These are phyloP conservation scores for Gaeumannomyces tritici DNA, from an alignment of 2,329 filamentous ascomycete species.

Conservation along the genomic window DNA sequence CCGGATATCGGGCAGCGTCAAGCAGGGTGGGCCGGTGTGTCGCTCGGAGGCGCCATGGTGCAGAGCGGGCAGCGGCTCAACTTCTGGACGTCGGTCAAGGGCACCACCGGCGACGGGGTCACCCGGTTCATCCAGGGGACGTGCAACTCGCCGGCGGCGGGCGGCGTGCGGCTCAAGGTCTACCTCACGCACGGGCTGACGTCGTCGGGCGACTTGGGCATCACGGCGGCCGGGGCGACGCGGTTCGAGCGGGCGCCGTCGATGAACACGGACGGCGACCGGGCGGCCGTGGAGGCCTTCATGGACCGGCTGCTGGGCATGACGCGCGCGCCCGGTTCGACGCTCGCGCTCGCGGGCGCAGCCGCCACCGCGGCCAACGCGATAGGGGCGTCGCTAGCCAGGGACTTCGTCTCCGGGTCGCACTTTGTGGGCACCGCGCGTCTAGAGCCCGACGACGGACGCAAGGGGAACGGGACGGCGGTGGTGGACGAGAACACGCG, in stretches of 20 bases:
- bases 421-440: slow-evolving; percentile 43
- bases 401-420: slow-evolving; percentile 11
- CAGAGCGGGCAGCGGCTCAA: slow-evolving; percentile 36
- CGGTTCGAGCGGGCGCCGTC: slow-evolving; percentile 27
- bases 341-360: slow-evolving; percentile 11
- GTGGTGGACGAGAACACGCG: slow-evolving; percentile 55
- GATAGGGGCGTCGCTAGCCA: slow-evolving; percentile 8
- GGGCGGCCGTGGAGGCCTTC: slow-evolving; percentile 16
- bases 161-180: slow-evolving; percentile 34
- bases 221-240: slow-evolving; percentile 28
- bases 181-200: slow-evolving; percentile 41
- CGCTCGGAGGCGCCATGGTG: slow-evolving; percentile 43
- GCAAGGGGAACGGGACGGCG: slow-evolving; percentile 37
- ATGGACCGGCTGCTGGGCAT: slow-evolving; percentile 17
- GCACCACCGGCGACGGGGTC: slow-evolving; percentile 26
- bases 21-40: slow-evolving; percentile 44
- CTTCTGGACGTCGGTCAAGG: slow-evolving; percentile 33
- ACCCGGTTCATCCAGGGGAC: slow-evolving; percentile 33
- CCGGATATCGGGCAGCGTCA: slow-evolving; percentile 28
- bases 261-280: slow-evolving; percentile 22
- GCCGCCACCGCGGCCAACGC: slow-evolving; percentile 2
- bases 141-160: slow-evolving; percentile 29
- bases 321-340: slow-evolving; percentile 13
- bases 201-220: slow-evolving; percentile 32
- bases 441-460: slow-evolving; percentile 47